phyloP scores from a whole-genome alignment of 139 green algal species.

The Pedinophyceae sp. region DNA sequence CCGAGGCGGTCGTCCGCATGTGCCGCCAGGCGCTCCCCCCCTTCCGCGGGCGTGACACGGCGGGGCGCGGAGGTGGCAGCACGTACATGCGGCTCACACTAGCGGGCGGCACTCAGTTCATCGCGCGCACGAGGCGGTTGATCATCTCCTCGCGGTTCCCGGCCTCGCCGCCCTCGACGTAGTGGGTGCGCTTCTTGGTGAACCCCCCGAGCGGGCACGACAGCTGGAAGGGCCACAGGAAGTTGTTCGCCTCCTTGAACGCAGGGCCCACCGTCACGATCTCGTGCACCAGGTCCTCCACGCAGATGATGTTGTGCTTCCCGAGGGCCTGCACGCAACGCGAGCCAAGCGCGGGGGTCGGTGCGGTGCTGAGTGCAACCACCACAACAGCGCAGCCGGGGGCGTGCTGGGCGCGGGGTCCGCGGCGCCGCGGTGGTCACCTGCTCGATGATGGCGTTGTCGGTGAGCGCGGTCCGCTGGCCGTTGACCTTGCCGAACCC shows the following conservation, averaged over 20 bases:
- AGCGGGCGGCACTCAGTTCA: too few relatives aligned
- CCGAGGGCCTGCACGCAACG: slow-evolving; percentile 50
- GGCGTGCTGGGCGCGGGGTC: too few relatives aligned
- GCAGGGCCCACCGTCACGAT: slow-evolving; percentile 80
- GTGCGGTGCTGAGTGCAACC: neutral
- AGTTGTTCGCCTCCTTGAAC: slow-evolving; percentile 97
- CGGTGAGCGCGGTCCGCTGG: slow-evolving; percentile 80
- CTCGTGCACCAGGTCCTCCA: slow-evolving; percentile 98
- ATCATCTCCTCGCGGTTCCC: slow-evolving; percentile 94
- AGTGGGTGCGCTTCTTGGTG: slow-evolving; percentile 90
- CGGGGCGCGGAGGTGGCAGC: too few relatives aligned
- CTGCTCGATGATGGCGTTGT: slow-evolving; percentile 94
- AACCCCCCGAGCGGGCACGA: slow-evolving; percentile 61
- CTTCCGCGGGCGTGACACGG: too few relatives aligned
- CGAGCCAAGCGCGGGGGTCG: too few relatives aligned
- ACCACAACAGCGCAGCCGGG: neutral
- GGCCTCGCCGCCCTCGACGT: slow-evolving; percentile 91
- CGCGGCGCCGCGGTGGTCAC: slow-evolving; percentile 27
- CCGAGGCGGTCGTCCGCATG: too few relatives aligned
- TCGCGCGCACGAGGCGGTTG: slow-evolving; percentile 82
- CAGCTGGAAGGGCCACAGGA: slow-evolving; percentile 98
- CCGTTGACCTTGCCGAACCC: slow-evolving; percentile 88
- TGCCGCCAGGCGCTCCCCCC: too few relatives aligned
- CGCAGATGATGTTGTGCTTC: slow-evolving; percentile 91
- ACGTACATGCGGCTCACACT: too few relatives aligned